These are phyloP conservation scores for Dispira simplex DNA, from an alignment of 192 early-diverging fungal genomes.

Conservation along the genomic window DNA sequence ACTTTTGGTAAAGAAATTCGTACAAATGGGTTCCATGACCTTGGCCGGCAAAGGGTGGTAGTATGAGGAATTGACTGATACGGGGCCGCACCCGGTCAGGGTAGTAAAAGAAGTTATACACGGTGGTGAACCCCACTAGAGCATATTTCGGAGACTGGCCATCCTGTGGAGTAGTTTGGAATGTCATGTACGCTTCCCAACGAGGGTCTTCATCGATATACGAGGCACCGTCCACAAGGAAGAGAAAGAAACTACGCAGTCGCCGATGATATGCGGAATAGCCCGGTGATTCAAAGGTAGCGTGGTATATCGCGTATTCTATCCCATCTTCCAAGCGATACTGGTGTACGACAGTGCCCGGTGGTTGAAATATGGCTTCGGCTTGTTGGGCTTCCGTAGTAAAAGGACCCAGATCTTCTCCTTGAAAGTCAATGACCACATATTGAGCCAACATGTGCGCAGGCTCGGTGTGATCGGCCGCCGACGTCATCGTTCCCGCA, in stretches of 20 bases:
- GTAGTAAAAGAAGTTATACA: conserved; percentile 76
- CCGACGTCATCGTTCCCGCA: neutral
- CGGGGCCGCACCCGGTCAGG: conserved; percentile 62
- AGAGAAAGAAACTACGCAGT: conserved; percentile 64
- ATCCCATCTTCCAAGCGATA: conserved; percentile 34
- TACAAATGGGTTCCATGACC: conserved; percentile 75
- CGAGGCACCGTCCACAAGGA: conserved; percentile 81
- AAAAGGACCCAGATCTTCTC: neutral
- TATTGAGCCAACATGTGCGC: neutral
- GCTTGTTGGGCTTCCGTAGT: neutral
- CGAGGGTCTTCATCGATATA: conserved; percentile 74
- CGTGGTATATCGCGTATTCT: conserved; percentile 37
- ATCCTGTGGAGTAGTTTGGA: conserved; percentile 28
- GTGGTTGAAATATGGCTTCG: conserved; percentile 43
- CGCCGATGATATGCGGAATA: conserved; percentile 66
- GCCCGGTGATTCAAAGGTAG: conserved; percentile 39
- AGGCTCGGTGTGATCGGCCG: neutral
- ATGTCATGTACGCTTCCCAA: conserved; percentile 63
- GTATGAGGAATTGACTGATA: conserved; percentile 90
- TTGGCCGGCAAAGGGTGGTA: conserved; percentile 73
- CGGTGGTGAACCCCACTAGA: conserved; percentile 70
- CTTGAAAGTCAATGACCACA: neutral
- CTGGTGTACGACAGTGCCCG: conserved; percentile 61
- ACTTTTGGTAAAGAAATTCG: conserved; percentile 31
- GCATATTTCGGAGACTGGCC: conserved; percentile 34